Evolutionary conservation across 1,284 basidiomycete species (phyloP).

Genomic region (Rhodofomes roseus): DNA sequence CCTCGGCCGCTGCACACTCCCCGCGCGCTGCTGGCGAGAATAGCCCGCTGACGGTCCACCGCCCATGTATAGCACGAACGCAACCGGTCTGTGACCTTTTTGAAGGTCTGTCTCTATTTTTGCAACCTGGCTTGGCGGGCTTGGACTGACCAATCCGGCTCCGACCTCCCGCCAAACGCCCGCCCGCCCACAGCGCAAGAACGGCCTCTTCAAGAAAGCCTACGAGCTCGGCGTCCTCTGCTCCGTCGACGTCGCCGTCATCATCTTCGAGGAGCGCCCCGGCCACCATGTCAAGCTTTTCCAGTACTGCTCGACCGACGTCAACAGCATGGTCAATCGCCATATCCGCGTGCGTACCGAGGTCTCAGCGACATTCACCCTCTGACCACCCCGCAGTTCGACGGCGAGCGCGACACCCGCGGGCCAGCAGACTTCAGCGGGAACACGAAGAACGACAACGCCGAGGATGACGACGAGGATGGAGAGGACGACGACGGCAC

Average conservation of each 20-base stretch:
- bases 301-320: constrained; percentile 54
- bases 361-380: not conserved
- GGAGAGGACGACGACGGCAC: constrained; percentile 37
- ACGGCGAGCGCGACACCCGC: constrained; percentile 45
- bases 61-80: constrained; percentile 72
- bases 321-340: constrained; percentile 42
- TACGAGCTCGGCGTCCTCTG: constrained; percentile 83
- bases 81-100: constrained; percentile 87
- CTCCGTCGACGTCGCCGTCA: constrained; percentile 66
- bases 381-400: constrained; percentile 34
- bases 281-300: constrained; percentile 56
- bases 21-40: constrained; percentile 12
- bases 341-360: constrained; percentile 40
- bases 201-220: constrained; percentile 88
- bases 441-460: constrained; percentile 32
- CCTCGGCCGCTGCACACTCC: too few relatives aligned
- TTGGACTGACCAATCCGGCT: constrained; percentile 28
- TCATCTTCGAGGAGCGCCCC: constrained; percentile 56
- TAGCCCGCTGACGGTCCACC: constrained; percentile 23
- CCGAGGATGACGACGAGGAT: constrained; percentile 42
- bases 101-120: constrained; percentile 63
- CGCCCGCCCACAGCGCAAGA: constrained; percentile 59
- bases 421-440: constrained; percentile 41
- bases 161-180: constrained; percentile 29
- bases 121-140: constrained; percentile 29